These are phyloP conservation scores for Pseudoscleropodium purum DNA, from an alignment of 225 moss, liverwort and hornwort species.

Conservation along the genomic window DNA sequence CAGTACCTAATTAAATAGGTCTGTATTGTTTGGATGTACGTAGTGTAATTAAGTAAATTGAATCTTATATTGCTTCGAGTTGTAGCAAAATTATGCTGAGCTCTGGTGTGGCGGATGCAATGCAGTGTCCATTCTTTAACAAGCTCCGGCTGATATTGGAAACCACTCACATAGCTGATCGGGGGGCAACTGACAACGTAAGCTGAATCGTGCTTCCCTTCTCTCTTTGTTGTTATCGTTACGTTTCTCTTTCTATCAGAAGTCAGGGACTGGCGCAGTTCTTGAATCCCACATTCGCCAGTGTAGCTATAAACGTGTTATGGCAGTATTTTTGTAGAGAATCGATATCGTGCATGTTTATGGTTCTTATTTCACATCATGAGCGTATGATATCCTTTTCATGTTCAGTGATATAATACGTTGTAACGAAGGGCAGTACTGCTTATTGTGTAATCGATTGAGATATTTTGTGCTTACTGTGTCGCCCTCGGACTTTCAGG, in stretches of 20 bases:
- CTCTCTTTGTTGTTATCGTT: background rate
- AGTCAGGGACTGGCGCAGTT: background rate
- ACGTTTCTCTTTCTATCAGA: background rate
- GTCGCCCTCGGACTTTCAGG: slow-evolving; percentile 21
- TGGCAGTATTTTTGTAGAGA: background rate
- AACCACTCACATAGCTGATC: slow-evolving; percentile 70
- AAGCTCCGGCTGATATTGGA: slow-evolving; percentile 79
- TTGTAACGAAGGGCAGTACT: background rate
- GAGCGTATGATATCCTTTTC: background rate
- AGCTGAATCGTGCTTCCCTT: background rate
- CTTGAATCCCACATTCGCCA: background rate
- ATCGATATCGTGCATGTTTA: background rate
- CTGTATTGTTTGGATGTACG: background rate
- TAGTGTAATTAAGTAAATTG: background rate
- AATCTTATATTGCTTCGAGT: background rate
- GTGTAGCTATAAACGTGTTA: background rate
- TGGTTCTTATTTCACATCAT: background rate
- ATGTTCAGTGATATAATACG: background rate
- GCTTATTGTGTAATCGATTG: background rate
- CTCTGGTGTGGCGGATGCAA: background rate
- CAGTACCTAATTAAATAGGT: background rate
- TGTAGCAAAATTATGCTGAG: background rate
- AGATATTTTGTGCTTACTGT: background rate
- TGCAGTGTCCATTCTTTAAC: slow-evolving; percentile 79
- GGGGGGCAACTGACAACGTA: slow-evolving; percentile 66